Percentiles rank a stretch among this genome's conserved stretches.
These are phyloP conservation scores for Leptographium flavum DNA, from an alignment of 2,329 filamentous ascomycete species.

Conservation along the genomic window DNA sequence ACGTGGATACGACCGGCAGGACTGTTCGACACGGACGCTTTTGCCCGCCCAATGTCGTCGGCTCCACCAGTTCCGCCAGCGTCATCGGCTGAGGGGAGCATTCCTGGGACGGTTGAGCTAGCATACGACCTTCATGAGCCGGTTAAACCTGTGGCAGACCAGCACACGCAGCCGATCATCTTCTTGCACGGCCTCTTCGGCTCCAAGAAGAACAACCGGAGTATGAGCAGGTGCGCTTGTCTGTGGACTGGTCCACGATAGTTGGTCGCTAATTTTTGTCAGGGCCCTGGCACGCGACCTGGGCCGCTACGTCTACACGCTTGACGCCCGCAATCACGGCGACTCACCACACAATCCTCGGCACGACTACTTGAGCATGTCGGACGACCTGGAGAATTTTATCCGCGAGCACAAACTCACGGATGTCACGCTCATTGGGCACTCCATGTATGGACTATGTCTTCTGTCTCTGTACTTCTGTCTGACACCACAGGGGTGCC, in stretches of 20 bases:
- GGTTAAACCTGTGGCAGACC: slow-evolving; percentile 25
- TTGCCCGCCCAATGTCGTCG: neutral
- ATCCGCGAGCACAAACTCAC: slow-evolving; percentile 56
- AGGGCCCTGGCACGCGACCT: slow-evolving; percentile 73
- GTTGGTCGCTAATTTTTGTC: neutral
- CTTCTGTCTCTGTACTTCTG: neutral
- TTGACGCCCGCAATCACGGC: slow-evolving; percentile 88
- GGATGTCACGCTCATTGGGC: slow-evolving; percentile 68
- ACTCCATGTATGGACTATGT: slow-evolving; percentile 57
- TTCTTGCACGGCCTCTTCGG: slow-evolving; percentile 91
- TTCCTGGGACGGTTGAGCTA: slow-evolving; percentile 22
- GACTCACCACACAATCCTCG: slow-evolving; percentile 63
- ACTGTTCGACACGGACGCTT: neutral
- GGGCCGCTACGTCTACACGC: slow-evolving; percentile 63
- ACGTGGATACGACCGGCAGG: neutral
- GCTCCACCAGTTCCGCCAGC: neutral
- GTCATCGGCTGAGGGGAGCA: neutral
- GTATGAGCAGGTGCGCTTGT: slow-evolving; percentile 90
- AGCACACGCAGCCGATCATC: slow-evolving; percentile 50
- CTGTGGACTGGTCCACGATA: no score
- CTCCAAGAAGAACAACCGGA: slow-evolving; percentile 88
- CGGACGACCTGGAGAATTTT: slow-evolving; percentile 69
- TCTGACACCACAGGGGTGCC: slow-evolving; percentile 49
- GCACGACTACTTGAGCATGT: slow-evolving; percentile 75
- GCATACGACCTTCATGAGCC: slow-evolving; percentile 56